Percentiles rank a stretch among this genome's conserved stretches.
Conservation (phyloP, 2,329 filamentous ascomycete genomes). For the Diaporthe vexans region DNA sequence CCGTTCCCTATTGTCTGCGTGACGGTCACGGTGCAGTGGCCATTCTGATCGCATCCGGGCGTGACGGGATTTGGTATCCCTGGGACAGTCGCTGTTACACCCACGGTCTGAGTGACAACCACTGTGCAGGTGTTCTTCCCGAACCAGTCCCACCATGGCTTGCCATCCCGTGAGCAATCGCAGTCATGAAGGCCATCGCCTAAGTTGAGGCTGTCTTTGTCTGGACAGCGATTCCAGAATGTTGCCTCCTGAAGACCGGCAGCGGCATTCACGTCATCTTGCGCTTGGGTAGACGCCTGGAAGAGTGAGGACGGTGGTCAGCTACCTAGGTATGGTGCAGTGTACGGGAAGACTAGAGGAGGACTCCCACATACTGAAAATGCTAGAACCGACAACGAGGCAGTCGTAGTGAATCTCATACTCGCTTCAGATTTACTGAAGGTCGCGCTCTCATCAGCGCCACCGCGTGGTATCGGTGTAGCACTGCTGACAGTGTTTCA, state of each 20-base stretch:
- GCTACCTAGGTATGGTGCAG: not conserved
- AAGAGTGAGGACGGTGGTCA: not conserved
- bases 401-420: not conserved
- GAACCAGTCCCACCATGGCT: conserved; percentile 21
- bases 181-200: not conserved
- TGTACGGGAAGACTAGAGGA: no score
- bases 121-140: not conserved
- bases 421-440: conserved; percentile 6
- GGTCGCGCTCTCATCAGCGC: not conserved
- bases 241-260: not conserved
- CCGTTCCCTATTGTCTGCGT: conserved; percentile 4
- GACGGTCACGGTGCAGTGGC: conserved; percentile 25
- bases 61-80: conserved; percentile 1
- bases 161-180: conserved; percentile 12
- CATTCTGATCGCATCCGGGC: conserved; percentile 4
- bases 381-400: not conserved
- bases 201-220: not conserved
- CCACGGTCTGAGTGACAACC: conserved; percentile 11
- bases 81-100: not conserved
- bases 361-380: not conserved
- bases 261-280: conserved; percentile 14
- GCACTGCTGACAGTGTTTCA: not conserved
- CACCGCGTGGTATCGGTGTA: not conserved
- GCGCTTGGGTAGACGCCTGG: not conserved
- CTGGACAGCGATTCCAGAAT: conserved; percentile 12